phyloP scores from a whole-genome alignment of 2,329 filamentous ascomycete species.

The Fusarium camptoceras region DNA sequence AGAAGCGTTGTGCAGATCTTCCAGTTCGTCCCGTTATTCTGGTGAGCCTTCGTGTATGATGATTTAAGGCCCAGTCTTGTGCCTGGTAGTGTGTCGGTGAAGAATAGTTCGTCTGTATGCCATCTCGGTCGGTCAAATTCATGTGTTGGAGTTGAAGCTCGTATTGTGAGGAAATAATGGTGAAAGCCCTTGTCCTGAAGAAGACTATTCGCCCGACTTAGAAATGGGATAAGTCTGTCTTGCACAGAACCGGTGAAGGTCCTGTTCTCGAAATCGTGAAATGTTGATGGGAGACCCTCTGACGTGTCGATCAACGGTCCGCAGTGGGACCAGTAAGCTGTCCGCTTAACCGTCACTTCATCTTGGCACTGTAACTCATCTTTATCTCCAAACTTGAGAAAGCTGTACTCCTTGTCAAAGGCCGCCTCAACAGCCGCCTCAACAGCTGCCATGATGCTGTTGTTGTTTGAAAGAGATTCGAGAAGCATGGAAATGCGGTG shows the following conservation, averaged over 20 bases:
- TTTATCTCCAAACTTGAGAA: constrained; percentile 12
- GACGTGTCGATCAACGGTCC: constrained; percentile 52
- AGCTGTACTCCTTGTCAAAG: constrained; percentile 9
- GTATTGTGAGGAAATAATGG: constrained; percentile 62
- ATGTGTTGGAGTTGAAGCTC: constrained; percentile 56
- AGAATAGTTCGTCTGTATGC: constrained; percentile 64
- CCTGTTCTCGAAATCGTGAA: constrained; percentile 54
- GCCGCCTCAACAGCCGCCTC: not conserved
- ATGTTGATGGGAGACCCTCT: constrained; percentile 48
- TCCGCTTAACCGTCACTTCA: constrained; percentile 40
- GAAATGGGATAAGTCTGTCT: constrained; percentile 53
- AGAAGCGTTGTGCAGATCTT: constrained; percentile 61
- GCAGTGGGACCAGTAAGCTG: constrained; percentile 59
- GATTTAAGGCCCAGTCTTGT: constrained; percentile 22
- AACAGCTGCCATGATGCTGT: not conserved
- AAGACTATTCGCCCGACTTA: constrained; percentile 54
- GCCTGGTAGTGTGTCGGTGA: constrained; percentile 37
- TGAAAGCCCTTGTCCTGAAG: constrained; percentile 51
- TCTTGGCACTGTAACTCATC: not conserved
- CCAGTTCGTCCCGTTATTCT: constrained; percentile 53
- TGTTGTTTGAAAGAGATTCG: not conserved
- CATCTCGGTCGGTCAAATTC: constrained; percentile 60
- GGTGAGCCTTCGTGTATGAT: not conserved
- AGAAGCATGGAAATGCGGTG: not conserved
- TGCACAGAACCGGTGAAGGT: constrained; percentile 53